These are phyloP conservation scores for Aphanomyces euteiches DNA, from an alignment of 352 stramenopile genomes.

Conservation along the genomic window DNA sequence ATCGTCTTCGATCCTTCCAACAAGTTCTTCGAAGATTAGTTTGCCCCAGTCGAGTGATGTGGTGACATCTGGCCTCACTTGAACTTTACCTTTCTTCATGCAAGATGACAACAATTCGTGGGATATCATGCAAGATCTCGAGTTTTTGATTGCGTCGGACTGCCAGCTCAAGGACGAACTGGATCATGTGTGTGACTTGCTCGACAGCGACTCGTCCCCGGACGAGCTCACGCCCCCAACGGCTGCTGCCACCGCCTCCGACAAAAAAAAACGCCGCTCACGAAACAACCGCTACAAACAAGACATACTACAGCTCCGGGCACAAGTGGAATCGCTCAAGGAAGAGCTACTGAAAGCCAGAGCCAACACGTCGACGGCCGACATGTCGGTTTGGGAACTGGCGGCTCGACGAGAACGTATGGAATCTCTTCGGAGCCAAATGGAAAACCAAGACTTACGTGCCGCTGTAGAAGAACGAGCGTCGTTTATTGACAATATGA, in stretches of 20 bases:
- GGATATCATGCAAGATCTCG: not conserved
- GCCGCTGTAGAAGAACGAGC: not conserved
- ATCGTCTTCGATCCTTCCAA: too few species aligned
- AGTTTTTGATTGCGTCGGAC: slow-evolving; percentile 21
- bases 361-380: not conserved
- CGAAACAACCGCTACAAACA: not conserved
- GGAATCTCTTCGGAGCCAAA: not conserved
- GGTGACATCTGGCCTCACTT: too few species aligned
- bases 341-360: not conserved
- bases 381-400: slow-evolving; percentile 11
- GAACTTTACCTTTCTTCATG: too few species aligned
- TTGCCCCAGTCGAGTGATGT: too few species aligned
- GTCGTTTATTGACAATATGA: slow-evolving; percentile 15
- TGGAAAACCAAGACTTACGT: slow-evolving; percentile 11
- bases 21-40: too few species aligned
- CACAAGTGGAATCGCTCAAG: not conserved
- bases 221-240: not conserved
- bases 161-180: not conserved
- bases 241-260: not conserved
- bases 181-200: slow-evolving; percentile 4
- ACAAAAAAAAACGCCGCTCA: not conserved
- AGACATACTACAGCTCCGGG: not conserved
- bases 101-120: not conserved
- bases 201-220: not conserved
- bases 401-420: slow-evolving; percentile 3